phyloP scores from a whole-genome alignment of 352 stramenopile genomes.

The Globisporangium mamillatum region DNA sequence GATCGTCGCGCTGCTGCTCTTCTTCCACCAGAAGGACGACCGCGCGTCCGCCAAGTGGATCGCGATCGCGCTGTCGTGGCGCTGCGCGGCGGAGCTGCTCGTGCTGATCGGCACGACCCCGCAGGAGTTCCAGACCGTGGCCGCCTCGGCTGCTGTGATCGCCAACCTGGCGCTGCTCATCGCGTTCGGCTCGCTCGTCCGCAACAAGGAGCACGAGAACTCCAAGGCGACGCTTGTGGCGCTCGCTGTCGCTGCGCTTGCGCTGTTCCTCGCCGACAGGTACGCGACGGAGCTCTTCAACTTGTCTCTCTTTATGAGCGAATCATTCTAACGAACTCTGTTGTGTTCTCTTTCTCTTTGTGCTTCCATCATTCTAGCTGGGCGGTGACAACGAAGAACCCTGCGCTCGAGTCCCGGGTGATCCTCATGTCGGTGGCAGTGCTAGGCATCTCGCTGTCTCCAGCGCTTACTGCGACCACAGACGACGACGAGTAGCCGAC shows the following conservation, averaged over 20 bases:
- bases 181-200: conserved; percentile 41
- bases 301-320: not conserved
- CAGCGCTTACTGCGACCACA: conserved; percentile 39
- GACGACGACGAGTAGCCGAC: conserved; percentile 46
- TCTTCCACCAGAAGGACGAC: conserved; percentile 73
- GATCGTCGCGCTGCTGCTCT: conserved; percentile 59
- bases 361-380: conserved; percentile 23
- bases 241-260: conserved; percentile 33
- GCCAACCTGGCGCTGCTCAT: conserved; percentile 62
- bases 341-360: not conserved
- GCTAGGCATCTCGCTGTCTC: conserved; percentile 64
- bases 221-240: conserved; percentile 57
- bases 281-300: conserved; percentile 25
- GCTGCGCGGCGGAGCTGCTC: conserved; percentile 63
- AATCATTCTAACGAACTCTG: not conserved
- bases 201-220: conserved; percentile 44
- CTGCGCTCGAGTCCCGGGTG: conserved; percentile 55
- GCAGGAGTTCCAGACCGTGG: conserved; percentile 46
- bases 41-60: conserved; percentile 78
- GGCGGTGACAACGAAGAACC: conserved; percentile 51
- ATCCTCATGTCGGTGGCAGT: conserved; percentile 73
- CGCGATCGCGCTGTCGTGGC: conserved; percentile 77
- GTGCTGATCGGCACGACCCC: conserved; percentile 48
- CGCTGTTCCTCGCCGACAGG: conserved; percentile 74
- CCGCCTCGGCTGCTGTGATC: conserved; percentile 30